These are phyloP conservation scores for Penicillium corylophilum DNA, from an alignment of 2,329 filamentous ascomycete genomes.

Conservation along the genomic window DNA sequence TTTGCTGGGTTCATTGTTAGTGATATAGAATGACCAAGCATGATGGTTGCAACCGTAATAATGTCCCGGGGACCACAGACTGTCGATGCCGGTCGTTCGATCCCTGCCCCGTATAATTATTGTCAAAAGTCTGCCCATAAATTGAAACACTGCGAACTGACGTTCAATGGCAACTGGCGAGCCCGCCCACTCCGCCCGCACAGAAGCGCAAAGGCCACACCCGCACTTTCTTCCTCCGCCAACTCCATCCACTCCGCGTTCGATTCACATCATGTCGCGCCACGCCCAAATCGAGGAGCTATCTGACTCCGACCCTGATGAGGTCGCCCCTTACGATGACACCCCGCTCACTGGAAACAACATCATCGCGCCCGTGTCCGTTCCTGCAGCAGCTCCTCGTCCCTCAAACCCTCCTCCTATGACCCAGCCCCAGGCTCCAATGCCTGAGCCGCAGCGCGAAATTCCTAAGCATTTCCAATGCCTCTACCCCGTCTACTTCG, in stretches of 20 bases:
- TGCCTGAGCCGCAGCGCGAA: conserved; percentile 50
- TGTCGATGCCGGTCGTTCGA: too few relatives aligned
- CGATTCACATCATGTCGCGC: conserved; percentile 63
- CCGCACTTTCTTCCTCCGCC: conserved; percentile 23
- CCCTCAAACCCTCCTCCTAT: conserved; percentile 7
- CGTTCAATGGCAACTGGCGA: conserved; percentile 7
- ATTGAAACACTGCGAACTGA: too few relatives aligned
- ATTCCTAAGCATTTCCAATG: conserved; percentile 76
- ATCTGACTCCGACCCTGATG: conserved; percentile 85
- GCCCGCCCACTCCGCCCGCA: conserved; percentile 12
- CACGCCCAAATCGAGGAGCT: conserved; percentile 90
- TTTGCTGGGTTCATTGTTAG: too few relatives aligned
- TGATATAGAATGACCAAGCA: too few relatives aligned
- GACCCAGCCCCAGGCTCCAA: conserved; percentile 7
- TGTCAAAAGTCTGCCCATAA: too few relatives aligned
- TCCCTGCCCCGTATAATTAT: too few relatives aligned
- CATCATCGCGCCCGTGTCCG: conserved; percentile 39
- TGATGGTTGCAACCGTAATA: too few relatives aligned
- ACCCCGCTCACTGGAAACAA: conserved; percentile 43
- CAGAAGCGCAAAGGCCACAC: conserved; percentile 18
- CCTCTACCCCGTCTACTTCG: conserved; percentile 95
- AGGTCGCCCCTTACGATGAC: conserved; percentile 73
- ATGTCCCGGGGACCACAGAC: too few relatives aligned
- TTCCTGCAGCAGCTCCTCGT: conserved; percentile 17
- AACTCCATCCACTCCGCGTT: conserved; percentile 5